A percentile compares a stretch with the other conserved stretches of the same genome.
Evolutionary conservation across 2,329 filamentous ascomycete species (phyloP).

Genomic region (Penicillium sp.): DNA sequence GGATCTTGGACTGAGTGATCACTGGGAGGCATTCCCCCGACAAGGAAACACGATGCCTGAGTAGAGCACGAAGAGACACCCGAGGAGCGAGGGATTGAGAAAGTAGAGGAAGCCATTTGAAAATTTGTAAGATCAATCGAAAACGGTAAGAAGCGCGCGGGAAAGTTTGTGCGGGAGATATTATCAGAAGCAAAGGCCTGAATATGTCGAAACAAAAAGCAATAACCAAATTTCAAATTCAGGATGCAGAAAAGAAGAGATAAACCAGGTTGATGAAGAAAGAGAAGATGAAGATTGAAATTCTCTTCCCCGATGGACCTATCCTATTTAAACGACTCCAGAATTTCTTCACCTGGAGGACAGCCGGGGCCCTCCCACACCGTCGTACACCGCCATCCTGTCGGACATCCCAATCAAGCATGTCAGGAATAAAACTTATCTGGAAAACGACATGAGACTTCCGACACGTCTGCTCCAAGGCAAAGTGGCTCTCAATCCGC

Average conservation of each 20-base stretch:
- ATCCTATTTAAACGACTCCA: constrained; percentile 25
- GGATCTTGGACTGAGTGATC: constrained; percentile 33
- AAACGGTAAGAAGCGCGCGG: background rate
- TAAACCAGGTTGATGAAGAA: constrained; percentile 4
- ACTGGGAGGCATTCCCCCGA: constrained; percentile 13
- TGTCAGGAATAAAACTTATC: constrained; percentile 12
- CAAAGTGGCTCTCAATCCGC: constrained; percentile 12
- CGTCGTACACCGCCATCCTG: constrained; percentile 34
- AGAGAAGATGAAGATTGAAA: background rate
- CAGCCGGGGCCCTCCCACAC: constrained; percentile 14
- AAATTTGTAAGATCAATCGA: background rate
- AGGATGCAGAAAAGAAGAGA: background rate
- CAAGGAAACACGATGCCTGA: constrained; percentile 4
- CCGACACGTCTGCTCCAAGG: constrained; percentile 9
- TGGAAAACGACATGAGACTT: constrained; percentile 13
- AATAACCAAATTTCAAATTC: background rate
- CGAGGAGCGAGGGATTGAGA: background rate
- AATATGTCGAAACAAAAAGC: background rate
- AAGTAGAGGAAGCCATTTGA: constrained; percentile 11
- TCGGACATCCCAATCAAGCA: constrained; percentile 23
- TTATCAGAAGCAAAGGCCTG: background rate
- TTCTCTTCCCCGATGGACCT: background rate
- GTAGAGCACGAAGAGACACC: background rate
- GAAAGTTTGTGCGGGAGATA: background rate
- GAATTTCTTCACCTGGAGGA: constrained; percentile 7